phyloP scores from a whole-genome alignment of 2,329 filamentous ascomycete species.

The Epichloe elymi region DNA sequence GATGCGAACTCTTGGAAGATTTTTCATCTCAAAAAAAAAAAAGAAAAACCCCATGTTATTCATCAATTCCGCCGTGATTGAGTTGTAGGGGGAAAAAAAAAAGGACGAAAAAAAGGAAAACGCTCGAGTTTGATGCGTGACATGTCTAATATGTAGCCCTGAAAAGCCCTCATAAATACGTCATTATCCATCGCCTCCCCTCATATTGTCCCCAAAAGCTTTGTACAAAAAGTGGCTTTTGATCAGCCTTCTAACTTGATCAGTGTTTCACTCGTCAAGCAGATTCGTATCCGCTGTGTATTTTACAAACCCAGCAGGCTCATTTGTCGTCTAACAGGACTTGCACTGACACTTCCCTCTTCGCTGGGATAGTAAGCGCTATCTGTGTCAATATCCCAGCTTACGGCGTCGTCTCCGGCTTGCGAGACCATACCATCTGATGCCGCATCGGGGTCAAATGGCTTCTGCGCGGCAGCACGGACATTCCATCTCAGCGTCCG shows the following conservation, averaged over 20 bases:
- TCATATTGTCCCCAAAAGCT: no score
- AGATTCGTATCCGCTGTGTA: neutral
- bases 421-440: slow-evolving; percentile 21
- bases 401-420: slow-evolving; percentile 44
- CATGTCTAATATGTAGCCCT: neutral
- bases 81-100: neutral
- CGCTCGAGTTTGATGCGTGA: neutral
- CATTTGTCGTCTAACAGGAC: slow-evolving; percentile 60
- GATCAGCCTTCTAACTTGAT: no score
- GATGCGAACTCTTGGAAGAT: no score
- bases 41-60: no score
- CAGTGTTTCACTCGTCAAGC: neutral
- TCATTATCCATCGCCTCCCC: no score
- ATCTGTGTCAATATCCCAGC: slow-evolving; percentile 95
- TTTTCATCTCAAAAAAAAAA: neutral
- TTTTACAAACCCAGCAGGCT: slow-evolving; percentile 44
- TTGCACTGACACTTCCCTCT: slow-evolving; percentile 54
- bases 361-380: slow-evolving; percentile 58
- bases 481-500: slow-evolving; percentile 92
- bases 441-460: slow-evolving; percentile 48
- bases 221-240: no score
- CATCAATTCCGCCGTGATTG: neutral
- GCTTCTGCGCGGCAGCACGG: slow-evolving; percentile 81
- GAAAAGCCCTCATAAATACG: neutral
- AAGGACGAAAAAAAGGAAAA: neutral